Evolutionary conservation across 108 stramenopile genomes (phyloP), one percentile per base, ranked within the genome.

Genomic region (Schizochytrium sp.): DNA sequence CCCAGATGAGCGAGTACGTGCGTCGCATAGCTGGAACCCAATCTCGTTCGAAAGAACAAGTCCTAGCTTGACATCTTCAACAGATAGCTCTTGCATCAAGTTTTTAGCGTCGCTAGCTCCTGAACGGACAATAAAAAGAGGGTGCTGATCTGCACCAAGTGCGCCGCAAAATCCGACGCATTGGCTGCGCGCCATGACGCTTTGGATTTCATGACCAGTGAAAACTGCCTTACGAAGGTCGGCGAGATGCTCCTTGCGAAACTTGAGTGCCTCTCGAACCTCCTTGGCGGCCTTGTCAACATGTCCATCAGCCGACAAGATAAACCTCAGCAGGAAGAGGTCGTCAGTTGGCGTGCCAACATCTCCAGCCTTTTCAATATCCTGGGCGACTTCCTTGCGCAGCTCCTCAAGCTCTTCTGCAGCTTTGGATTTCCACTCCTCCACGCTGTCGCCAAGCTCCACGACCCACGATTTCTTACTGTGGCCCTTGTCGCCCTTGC

Each of bases 11-110:
- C 76, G 47, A 5, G 76, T 55, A 38, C 53, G 50, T 40, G 76
- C 76, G 53, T 83, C 76, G 76, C 76, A 83, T n/a, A 55, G 12
- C 76, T 55, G 76, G 2, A 83, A 83, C 12, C 50, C 76, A 53
- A 49, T 10, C 47, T 83, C 76, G 47, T 83, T 83, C 76, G 47
- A 49, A 5, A 55, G 55, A 13, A 40, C 5, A 38, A 83, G 53
- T 47, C n/a, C 47, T 38, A 55, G 28, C 15, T 47, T 55, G 15
- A 40, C 76, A 10, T 83, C 76, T 0, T 1, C 28, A 13, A 83
- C 45, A 28, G 47, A 49, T 38, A 55, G n/a, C 28, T 10, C 55
- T 47, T 40, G 47, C 76, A 83, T 83, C 17, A 83, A 10, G 8
- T 47, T 40, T n/a, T 55, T 49, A 17, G 55, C 38, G 76, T 83